Base-by-base conservation (phyloP, 306 rosid species). In the Prunus mongolica region DNA sequence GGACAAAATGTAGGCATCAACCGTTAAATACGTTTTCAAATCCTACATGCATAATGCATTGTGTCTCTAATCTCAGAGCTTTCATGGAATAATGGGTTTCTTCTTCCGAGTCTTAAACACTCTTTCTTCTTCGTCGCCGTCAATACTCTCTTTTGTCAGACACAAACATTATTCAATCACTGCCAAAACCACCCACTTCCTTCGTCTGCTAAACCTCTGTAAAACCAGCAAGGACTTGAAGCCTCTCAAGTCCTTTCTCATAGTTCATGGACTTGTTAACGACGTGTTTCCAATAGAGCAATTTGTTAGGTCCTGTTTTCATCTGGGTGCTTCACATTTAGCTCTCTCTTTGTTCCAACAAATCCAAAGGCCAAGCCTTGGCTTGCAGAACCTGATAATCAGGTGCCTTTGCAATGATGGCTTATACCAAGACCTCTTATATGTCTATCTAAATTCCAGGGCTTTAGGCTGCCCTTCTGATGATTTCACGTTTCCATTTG, bases 401-500 rank as follows among this genome's bases (percentile, higher is more conserved):
- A 77, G 84, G 72, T 44, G 50, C 38, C 82, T 84, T 28, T 67
- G 87, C 58, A 41, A 76, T 18, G 25, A 47, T 41, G 71, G 84
- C 24, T 55, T 80, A 34, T 76, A 80, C 65, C 61, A 76, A 70
- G 79, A 80, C 16, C 57, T 84, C 50, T 15, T 84, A 14, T 18
- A 13, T 46, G 19, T 68, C 60, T 79, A 52, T 58, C 38, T 13
- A 46, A 44, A 18, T 22, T 83, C 81, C 50, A 27, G 66, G 75
- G 57, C 47, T 57, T 74, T 49, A 8, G 80, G 74, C 62, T 83
- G 81, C 50, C 71, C 86, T n/a, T 83, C 75, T 38, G 76, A 77
- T 55, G 71, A 72, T 14, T 79, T 52, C 76, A 80, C 84, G 28
- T 76, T 76, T 76, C 87, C 84, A 2, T 76, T 71, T 41, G 82